These are phyloP conservation scores for Podila minutissima DNA, from an alignment of 192 early-diverging fungal species.

Conservation along the genomic window DNA sequence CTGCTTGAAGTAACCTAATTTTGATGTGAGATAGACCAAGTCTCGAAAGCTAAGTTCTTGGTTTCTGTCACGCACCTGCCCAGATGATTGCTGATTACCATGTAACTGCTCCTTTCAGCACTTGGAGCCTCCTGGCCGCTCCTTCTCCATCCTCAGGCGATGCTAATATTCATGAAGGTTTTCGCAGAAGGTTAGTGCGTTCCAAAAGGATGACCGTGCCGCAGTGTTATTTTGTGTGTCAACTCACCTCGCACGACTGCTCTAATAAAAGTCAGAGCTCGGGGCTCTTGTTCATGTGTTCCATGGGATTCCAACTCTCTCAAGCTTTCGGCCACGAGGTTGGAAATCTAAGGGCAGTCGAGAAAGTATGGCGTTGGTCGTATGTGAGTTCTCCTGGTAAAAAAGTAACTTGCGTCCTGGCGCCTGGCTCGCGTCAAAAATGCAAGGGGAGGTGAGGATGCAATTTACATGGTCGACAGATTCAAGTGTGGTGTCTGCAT, in stretches of 20 bases:
- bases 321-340: slow-evolving; percentile 22
- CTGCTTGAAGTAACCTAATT: slow-evolving; percentile 30
- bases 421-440: neutral
- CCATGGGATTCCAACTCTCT: neutral
- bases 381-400: no score
- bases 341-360: slow-evolving; percentile 14
- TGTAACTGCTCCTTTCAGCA: slow-evolving; percentile 28
- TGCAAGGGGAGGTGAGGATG: neutral
- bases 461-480: slow-evolving; percentile 15
- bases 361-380: no score
- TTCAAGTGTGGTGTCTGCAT: slow-evolving; percentile 7
- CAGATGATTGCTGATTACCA: slow-evolving; percentile 15
- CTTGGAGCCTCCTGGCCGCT: slow-evolving; percentile 12
- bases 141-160: slow-evolving; percentile 33
- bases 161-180: neutral
- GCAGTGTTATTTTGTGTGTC: neutral
- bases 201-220: no score
- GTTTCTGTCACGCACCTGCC: no score
- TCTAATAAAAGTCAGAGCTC: slow-evolving; percentile 13
- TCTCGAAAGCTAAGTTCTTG: neutral
- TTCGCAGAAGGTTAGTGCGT: no score
- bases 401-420: neutral
- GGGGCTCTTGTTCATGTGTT: neutral
- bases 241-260: slow-evolving; percentile 29
- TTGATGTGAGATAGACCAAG: neutral